Evolutionary conservation across 352 stramenopile genomes (phyloP).

Genomic region (Globisporangium sylvaticum): DNA sequence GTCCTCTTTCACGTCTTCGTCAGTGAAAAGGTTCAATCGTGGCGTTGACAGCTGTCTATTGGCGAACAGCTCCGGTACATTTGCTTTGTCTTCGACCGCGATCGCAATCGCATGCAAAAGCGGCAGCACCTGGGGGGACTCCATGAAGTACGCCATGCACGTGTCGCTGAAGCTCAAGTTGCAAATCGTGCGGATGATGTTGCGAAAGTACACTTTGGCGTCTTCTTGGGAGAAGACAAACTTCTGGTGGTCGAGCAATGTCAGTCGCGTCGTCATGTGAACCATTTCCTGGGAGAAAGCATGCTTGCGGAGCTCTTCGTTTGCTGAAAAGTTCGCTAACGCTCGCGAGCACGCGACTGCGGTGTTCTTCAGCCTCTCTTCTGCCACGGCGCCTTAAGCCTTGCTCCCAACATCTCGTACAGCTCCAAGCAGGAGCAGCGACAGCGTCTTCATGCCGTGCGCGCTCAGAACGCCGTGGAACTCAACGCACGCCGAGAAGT

Average conservation of each 20-base stretch:
- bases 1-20: constrained; percentile 60
- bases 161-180: constrained; percentile 63
- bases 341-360: constrained; percentile 49
- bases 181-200: constrained; percentile 48
- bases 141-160: constrained; percentile 46
- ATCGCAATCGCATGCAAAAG: constrained; percentile 40
- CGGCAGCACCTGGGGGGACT: constrained; percentile 53
- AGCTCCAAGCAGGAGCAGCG: constrained; percentile 37
- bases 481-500: constrained; percentile 65
- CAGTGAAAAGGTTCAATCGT: constrained; percentile 5
- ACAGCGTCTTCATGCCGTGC: constrained; percentile 49
- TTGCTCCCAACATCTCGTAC: constrained; percentile 46
- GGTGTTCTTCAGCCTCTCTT: constrained; percentile 42
- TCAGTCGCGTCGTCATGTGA: constrained; percentile 41
- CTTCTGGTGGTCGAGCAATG: constrained; percentile 39
- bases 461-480: constrained; percentile 47
- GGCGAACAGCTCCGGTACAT: not conserved
- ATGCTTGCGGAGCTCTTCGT: constrained; percentile 43
- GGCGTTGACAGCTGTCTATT: not conserved
- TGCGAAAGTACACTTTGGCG: constrained; percentile 38
- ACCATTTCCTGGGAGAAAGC: constrained; percentile 54
- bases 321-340: constrained; percentile 71
- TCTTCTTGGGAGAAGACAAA: constrained; percentile 20
- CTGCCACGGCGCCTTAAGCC: constrained; percentile 25
- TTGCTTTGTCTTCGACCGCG: not conserved